Conservation (phyloP, 805 yeast genomes). For the Wilhelminamyces savonicus region DNA sequence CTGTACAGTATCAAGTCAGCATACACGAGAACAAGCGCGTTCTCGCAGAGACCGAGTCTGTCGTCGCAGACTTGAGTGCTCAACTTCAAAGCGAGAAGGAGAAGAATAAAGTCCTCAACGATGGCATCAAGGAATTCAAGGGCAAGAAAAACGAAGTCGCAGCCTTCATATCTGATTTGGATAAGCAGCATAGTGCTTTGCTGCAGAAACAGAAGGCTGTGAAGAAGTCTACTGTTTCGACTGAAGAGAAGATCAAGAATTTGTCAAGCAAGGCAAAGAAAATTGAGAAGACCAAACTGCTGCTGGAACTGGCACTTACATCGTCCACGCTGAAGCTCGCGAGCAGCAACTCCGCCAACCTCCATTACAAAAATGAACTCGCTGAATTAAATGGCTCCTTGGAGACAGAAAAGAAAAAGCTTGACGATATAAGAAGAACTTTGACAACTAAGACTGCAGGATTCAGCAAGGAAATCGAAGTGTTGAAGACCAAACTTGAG, state of each 20-base stretch:
- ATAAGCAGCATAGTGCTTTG: no score
- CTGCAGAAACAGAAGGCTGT: constrained; percentile 25
- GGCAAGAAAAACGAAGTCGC: constrained; percentile 17
- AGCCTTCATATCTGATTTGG: constrained; percentile 13
- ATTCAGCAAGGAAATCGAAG: constrained; percentile 59
- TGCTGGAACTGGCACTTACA: constrained; percentile 39
- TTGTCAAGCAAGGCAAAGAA: constrained; percentile 52
- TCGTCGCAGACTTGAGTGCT: constrained; percentile 33
- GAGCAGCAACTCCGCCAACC: constrained; percentile 39
- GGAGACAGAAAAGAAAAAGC: constrained; percentile 44
- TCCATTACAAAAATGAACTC: constrained; percentile 39
- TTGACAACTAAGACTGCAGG: constrained; percentile 71
- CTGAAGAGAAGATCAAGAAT: constrained; percentile 74
- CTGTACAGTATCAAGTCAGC: constrained; percentile 51
- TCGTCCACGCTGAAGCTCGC: constrained; percentile 43
- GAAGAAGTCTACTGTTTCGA: constrained; percentile 52
- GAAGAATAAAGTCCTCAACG: constrained; percentile 31
- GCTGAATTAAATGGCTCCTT: constrained; percentile 39
- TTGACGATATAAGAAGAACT: constrained; percentile 58
- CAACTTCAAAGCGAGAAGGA: constrained; percentile 38
- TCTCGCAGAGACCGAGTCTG: constrained; percentile 30
- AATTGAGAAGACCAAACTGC: constrained; percentile 45
- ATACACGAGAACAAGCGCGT: constrained; percentile 34
- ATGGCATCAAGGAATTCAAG: constrained; percentile 25
- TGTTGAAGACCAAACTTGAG: constrained; percentile 58